Base-by-base conservation (phyloP, 2,329 filamentous ascomycete genomes). In the Penicillium freii region DNA sequence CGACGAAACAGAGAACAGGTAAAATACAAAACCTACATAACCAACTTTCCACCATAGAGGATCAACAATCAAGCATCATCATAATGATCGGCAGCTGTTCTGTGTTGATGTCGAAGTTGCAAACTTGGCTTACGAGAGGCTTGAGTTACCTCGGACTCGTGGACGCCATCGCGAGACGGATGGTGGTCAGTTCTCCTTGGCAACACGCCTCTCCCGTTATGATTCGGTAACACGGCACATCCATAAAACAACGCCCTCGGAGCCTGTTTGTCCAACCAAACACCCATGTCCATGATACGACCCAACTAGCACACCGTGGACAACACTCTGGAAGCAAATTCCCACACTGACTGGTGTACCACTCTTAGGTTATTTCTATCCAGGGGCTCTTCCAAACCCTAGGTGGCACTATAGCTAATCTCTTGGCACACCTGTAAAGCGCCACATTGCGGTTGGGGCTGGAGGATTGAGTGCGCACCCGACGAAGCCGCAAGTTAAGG, bases 141-240 rank as follows among this genome's bases (percentile, higher is more conserved):
- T 19, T 51, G 11, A 44, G 13, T 23, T 42, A 29, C 31, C 11
- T 33, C 5, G 31, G 11, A 33, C 31, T 13, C 31, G 2, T 6
- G 51, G 23, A 33, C 33, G 36, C 25, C 42, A 23, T 42, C 8
- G 19, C 19, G 3, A 33, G 38, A 44, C 49, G 21, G 39, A 31
- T 43, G 39, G 47, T 21, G 31, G 19, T 15, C 13, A 25, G n/a
- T 39, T n/a, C 31, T 44, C 23, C 46, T 56, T 56, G 53, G 38
- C 53, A 55, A 38, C n/a, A 42, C 21, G 38, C 53, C 47, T 43
- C 39, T 51, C 40, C 42, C 33, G 42, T 36, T 31, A n/a, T 56
- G 53, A 51, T 56, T 38, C 19, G 47, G 34, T 23, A n/a, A 42
- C n/a, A 47, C 44, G 21, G 19, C n/a, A 33, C 27, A 40, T 34